Conservation (phyloP, 1,139 yeast species). For the Pneumocystis murina region DNA sequence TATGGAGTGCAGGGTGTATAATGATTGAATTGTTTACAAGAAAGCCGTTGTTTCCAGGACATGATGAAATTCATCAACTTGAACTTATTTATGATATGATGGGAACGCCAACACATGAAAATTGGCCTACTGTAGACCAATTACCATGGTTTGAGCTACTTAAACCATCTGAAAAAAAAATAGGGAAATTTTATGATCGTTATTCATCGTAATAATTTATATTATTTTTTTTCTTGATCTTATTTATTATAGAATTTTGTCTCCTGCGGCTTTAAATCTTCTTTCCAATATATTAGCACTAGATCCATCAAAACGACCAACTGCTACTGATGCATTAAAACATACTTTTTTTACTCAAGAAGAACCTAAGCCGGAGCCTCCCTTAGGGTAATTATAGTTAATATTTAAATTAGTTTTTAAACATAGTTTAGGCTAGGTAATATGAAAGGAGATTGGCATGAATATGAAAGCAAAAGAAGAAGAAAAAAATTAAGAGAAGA, state of each 20-base stretch:
- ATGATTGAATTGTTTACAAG: slow-evolving; percentile 66
- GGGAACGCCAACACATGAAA: slow-evolving; percentile 70
- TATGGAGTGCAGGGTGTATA: slow-evolving; percentile 95
- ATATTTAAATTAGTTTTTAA: background rate
- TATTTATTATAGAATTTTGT: slow-evolving; percentile 19
- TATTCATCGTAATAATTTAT: slow-evolving; percentile 22
- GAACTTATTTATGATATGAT: slow-evolving; percentile 58
- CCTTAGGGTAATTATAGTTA: slow-evolving; percentile 18
- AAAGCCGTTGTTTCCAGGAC: slow-evolving; percentile 69
- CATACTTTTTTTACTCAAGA: slow-evolving; percentile 53
- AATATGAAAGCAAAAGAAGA: slow-evolving; percentile 81
- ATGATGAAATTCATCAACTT: slow-evolving; percentile 75
- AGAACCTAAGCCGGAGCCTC: slow-evolving; percentile 48
- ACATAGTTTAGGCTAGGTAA: slow-evolving; percentile 28
- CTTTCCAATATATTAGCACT: slow-evolving; percentile 48
- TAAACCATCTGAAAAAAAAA: slow-evolving; percentile 39
- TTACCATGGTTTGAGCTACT: slow-evolving; percentile 90
- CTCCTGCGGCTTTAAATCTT: slow-evolving; percentile 48
- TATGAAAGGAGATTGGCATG: slow-evolving; percentile 84
- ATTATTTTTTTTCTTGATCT: background rate
- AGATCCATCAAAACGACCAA: slow-evolving; percentile 52
- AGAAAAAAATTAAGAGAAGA: slow-evolving; percentile 19
- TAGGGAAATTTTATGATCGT: slow-evolving; percentile 34
- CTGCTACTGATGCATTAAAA: slow-evolving; percentile 45
- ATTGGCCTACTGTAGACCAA: slow-evolving; percentile 62